Evolutionary conservation across 2,329 filamentous ascomycete genomes (phyloP).

Genomic region (Ambrosiella beaveri): DNA sequence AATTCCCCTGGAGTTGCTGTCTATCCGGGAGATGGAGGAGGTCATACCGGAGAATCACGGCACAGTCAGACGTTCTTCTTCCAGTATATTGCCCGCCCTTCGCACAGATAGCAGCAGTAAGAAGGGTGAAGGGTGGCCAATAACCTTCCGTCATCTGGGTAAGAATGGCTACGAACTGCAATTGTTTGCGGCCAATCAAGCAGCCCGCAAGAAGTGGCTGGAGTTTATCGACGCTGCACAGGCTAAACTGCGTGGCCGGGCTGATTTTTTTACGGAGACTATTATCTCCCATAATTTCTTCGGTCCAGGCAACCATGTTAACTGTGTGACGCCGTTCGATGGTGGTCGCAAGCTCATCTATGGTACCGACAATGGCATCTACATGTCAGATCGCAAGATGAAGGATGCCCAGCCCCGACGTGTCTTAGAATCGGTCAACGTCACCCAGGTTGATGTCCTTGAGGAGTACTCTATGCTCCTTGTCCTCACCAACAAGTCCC

Average conservation of each 20-base stretch:
- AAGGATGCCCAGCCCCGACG: constrained; percentile 67
- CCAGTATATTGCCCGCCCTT: constrained; percentile 53
- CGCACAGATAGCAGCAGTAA: constrained; percentile 32
- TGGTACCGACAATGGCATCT: constrained; percentile 88
- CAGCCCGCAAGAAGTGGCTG: constrained; percentile 88
- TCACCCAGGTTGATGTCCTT: constrained; percentile 89
- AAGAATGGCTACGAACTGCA: constrained; percentile 91
- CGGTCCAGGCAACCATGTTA: constrained; percentile 60
- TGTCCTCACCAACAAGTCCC: constrained; percentile 81
- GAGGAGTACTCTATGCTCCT: constrained; percentile 88
- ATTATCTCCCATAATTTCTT: constrained; percentile 44
- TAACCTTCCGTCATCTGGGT: constrained; percentile 89
- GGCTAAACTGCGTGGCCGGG: constrained; percentile 66
- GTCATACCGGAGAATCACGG: constrained; percentile 61
- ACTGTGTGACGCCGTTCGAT: constrained; percentile 86
- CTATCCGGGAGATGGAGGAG: constrained; percentile 95
- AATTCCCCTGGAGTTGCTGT: constrained; percentile 80
- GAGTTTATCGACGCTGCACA: constrained; percentile 89
- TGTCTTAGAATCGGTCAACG: constrained; percentile 69
- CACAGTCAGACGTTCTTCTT: constrained; percentile 70
- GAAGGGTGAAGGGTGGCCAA: constrained; percentile 65
- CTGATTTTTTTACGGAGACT: constrained; percentile 73
- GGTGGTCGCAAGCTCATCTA: constrained; percentile 88
- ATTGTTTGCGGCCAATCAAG: constrained; percentile 69
- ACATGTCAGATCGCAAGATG: constrained; percentile 74